A percentile compares a stretch with the other conserved stretches of the same genome.
Conservation (phyloP, 2,329 filamentous ascomycete species). For the Aciculosporium take region DNA sequence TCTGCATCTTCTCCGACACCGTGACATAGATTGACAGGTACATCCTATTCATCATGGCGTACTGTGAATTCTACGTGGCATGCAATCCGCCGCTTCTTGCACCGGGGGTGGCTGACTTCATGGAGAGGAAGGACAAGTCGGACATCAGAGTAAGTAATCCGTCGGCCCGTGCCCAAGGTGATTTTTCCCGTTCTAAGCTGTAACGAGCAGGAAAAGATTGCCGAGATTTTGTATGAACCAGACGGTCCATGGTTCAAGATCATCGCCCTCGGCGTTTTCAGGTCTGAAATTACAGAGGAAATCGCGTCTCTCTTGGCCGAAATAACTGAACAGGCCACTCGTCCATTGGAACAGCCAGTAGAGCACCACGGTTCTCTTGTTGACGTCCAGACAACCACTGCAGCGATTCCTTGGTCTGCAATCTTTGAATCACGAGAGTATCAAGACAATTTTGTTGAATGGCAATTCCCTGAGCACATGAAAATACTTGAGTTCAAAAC, state of each 20-base stretch:
- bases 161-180: background rate
- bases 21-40: no score
- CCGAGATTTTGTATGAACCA: slow-evolving; percentile 23
- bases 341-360: background rate
- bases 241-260: slow-evolving; percentile 22
- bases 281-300: slow-evolving; percentile 7
- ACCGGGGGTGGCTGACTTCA: slow-evolving; percentile 15
- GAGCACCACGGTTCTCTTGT: background rate
- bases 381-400: background rate
- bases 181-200: background rate
- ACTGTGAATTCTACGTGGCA: slow-evolving; percentile 22
- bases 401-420: background rate
- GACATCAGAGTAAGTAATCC: background rate
- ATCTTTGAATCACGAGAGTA: background rate
- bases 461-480: background rate
- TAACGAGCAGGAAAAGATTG: slow-evolving; percentile 4
- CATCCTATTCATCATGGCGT: background rate
- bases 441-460: background rate
- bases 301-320: slow-evolving; percentile 11
- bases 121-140: slow-evolving; percentile 6
- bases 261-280: slow-evolving; percentile 8
- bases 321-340: slow-evolving; percentile 5
- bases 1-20: background rate
- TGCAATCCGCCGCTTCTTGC: slow-evolving; percentile 21
- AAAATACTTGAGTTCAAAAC: background rate